Conservation (phyloP, 2,329 filamentous ascomycete species). For the Aspergillus sergii region DNA sequence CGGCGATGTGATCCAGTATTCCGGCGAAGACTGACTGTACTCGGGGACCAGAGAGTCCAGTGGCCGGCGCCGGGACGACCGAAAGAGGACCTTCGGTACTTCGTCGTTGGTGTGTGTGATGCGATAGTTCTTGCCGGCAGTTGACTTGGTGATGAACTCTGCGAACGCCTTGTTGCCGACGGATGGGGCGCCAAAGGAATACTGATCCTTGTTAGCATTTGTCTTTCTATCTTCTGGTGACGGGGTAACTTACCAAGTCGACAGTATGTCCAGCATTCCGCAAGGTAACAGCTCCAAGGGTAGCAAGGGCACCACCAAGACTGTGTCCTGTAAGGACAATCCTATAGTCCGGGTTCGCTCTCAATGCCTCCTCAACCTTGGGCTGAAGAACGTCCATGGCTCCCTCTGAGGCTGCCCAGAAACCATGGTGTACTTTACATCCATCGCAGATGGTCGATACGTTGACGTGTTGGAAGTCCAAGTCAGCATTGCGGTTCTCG, state of each 20-base stretch:
- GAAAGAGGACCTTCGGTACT: constrained; percentile 4
- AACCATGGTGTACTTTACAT: constrained; percentile 10
- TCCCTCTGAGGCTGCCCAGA: constrained; percentile 4
- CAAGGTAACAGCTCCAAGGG: neutral
- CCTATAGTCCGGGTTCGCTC: neutral
- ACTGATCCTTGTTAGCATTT: neutral
- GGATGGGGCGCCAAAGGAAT: constrained; percentile 8
- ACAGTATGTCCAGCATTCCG: constrained; percentile 1
- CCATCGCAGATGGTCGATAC: neutral
- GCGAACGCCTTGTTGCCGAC: constrained; percentile 9
- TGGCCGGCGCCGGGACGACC: neutral
- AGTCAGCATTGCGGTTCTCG: constrained; percentile 2
- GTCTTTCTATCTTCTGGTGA: neutral
- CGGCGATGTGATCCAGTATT: constrained; percentile 16
- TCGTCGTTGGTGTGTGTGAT: constrained; percentile 3
- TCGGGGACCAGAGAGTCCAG: neutral
- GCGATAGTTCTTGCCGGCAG: constrained; percentile 2
- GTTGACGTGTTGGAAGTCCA: neutral
- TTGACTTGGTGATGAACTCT: constrained; percentile 3
- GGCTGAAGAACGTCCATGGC: neutral
- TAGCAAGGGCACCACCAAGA: constrained; percentile 9
- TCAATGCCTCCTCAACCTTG: neutral
- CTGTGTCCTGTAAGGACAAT: constrained; percentile 4
- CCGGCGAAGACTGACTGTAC: constrained; percentile 15
- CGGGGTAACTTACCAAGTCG: constrained; percentile 4